phyloP scores from a whole-genome alignment of 129 eudicot genomes.

The Helichrysum umbraculigerum region DNA sequence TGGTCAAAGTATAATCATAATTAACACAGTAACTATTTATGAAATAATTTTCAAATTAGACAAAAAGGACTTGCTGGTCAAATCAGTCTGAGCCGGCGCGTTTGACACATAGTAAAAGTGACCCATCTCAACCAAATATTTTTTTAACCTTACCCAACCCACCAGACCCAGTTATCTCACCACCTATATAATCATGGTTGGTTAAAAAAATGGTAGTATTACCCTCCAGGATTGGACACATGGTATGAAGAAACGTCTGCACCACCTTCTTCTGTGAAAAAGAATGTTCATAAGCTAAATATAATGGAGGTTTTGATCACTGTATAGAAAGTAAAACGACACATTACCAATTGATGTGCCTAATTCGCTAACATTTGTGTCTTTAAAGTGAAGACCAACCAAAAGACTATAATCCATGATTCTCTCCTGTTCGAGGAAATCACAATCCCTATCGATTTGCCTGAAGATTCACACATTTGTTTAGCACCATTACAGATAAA shows the following conservation, averaged over 20 bases:
- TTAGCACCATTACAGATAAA: not conserved
- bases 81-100: not conserved
- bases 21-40: not conserved
- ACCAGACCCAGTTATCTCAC: no score
- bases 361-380: slow-evolving; percentile 40
- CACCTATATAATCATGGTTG: no score
- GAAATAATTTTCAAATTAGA: not conserved
- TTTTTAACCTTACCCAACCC: not conserved
- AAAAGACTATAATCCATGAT: slow-evolving; percentile 94
- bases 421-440: slow-evolving; percentile 92
- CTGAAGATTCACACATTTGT: slow-evolving; percentile 32
- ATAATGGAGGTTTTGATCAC: not conserved
- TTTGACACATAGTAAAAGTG: not conserved
- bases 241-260: not conserved
- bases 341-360: slow-evolving; percentile 49
- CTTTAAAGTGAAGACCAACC: slow-evolving; percentile 92
- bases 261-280: slow-evolving; percentile 44
- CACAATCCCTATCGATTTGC: slow-evolving; percentile 89
- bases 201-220: no score
- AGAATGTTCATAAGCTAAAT: not conserved
- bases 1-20: not conserved
- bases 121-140: not conserved
- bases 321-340: slow-evolving; percentile 7
- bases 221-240: not conserved
- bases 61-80: not conserved